Percentiles rank a stretch among this genome's conserved stretches.
Conservation (phyloP, 495 filamentous ascomycete species). For the Aspergillus kassunensis region DNA sequence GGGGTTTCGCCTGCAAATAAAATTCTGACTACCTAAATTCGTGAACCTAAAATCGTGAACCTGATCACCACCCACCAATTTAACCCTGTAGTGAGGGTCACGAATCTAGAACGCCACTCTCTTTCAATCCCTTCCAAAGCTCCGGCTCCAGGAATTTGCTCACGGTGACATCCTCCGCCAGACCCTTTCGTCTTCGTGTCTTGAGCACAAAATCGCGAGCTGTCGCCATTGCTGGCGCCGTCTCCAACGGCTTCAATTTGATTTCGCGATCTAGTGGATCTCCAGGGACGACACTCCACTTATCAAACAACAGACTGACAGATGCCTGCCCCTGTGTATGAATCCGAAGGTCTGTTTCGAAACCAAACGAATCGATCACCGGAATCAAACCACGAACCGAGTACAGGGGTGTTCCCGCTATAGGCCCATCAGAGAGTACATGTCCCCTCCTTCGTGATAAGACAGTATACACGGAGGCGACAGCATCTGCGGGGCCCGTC, state of each 20-base stretch:
- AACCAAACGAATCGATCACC: slow-evolving; percentile 94
- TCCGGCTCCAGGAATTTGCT: slow-evolving; percentile 95
- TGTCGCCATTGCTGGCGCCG: slow-evolving; percentile 78
- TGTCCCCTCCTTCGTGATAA: slow-evolving; percentile 85
- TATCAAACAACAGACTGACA: slow-evolving; percentile 89
- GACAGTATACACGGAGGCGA: slow-evolving; percentile 85
- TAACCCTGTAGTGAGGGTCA: slow-evolving; percentile 22
- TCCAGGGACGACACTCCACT: slow-evolving; percentile 91
- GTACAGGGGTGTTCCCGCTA: slow-evolving; percentile 95
- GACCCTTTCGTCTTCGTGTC: slow-evolving; percentile 85
- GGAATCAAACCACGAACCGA: slow-evolving; percentile 84
- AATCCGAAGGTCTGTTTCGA: slow-evolving; percentile 94
- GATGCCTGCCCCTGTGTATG: slow-evolving; percentile 92
- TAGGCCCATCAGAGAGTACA: slow-evolving; percentile 86
- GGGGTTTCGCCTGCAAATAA: background rate
- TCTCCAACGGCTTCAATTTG: slow-evolving; percentile 78
- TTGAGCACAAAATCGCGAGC: slow-evolving; percentile 95
- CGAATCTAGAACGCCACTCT: slow-evolving; percentile 81
- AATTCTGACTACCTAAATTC: slow-evolving; percentile 1
- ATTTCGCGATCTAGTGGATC: slow-evolving; percentile 89
- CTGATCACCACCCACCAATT: background rate
- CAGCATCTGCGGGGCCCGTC: slow-evolving; percentile 88
- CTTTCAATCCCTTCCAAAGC: slow-evolving; percentile 80
- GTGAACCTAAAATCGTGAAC: background rate
- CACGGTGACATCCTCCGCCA: slow-evolving; percentile 93